Evolutionary conservation across 805 yeast genomes (phyloP).

Genomic region (Lachancea cidri): DNA sequence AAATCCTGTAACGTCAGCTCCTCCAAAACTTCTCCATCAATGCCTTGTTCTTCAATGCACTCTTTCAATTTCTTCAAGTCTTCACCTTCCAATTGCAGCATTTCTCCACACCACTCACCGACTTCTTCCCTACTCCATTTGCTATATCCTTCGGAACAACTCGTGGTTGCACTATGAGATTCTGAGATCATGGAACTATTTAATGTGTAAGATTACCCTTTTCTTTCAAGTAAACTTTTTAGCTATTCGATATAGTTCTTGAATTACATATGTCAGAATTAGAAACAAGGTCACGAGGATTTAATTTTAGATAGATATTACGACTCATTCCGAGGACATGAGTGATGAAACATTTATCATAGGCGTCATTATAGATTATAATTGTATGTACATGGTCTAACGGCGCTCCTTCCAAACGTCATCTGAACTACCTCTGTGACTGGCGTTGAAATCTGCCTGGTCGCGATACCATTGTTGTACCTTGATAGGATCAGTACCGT

Average conservation of each 20-base stretch:
- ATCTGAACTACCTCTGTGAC: constrained; percentile 69
- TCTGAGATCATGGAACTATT: background rate
- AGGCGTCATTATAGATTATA: background rate
- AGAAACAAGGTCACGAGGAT: background rate
- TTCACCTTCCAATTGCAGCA: constrained; percentile 14
- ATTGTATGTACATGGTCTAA: background rate
- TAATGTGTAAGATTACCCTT: background rate
- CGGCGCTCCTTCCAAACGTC: constrained; percentile 64
- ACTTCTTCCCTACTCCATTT: constrained; percentile 27
- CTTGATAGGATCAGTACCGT: constrained; percentile 48
- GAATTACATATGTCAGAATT: background rate
- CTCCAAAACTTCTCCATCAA: constrained; percentile 60
- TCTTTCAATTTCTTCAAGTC: constrained; percentile 11
- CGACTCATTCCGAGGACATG: background rate
- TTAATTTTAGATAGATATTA: background rate
- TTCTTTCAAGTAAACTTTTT: too few relatives aligned
- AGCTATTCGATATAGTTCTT: too few relatives aligned
- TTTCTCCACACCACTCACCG: constrained; percentile 21
- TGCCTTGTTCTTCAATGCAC: constrained; percentile 19
- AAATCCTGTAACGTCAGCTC: constrained; percentile 66
- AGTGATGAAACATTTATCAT: background rate
- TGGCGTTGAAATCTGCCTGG: constrained; percentile 49
- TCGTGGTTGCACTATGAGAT: background rate
- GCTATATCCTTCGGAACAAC: constrained; percentile 9
- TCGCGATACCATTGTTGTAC: constrained; percentile 70